Percentiles rank a stretch among this genome's conserved stretches.
Conservation (phyloP, 176 grass and related monocot genomes). For the Paspalum vaginatum region DNA sequence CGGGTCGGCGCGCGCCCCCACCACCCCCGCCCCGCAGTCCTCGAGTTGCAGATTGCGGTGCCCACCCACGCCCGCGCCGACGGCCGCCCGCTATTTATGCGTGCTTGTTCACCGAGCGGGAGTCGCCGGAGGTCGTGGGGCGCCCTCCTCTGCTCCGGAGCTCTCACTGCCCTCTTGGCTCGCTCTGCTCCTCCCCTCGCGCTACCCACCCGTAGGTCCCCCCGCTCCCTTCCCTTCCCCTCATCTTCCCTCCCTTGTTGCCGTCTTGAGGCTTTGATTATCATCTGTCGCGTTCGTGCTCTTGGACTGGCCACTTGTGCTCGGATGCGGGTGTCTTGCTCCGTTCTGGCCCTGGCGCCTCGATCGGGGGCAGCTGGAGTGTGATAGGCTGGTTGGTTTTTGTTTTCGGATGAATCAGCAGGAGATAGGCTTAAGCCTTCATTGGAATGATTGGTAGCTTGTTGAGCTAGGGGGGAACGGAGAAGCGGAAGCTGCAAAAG, state of each 20-base stretch:
- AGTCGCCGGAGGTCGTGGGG: slow-evolving; percentile 13
- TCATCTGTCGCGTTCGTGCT: background rate
- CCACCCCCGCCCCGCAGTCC: background rate
- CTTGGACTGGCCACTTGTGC: background rate
- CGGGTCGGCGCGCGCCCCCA: slow-evolving; percentile 13
- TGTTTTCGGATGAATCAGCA: background rate
- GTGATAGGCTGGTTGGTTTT: background rate
- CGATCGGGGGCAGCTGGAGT: background rate
- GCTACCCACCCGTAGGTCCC: background rate
- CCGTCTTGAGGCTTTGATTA: background rate
- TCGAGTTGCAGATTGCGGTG: background rate
- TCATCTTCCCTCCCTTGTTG: background rate
- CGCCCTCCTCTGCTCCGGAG: slow-evolving; percentile 3
- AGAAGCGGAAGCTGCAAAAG: background rate
- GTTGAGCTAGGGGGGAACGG: background rate
- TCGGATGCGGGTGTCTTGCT: background rate
- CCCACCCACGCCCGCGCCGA: background rate
- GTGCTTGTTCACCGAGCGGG: background rate
- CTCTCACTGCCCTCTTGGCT: background rate
- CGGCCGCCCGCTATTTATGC: slow-evolving; percentile 21
- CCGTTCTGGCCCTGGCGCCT: background rate
- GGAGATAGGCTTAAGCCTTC: background rate
- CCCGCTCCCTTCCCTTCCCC: background rate
- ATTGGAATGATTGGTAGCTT: background rate
- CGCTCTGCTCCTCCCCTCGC: background rate